phyloP scores from a whole-genome alignment of 768 basidiomycete genomes.

The Calocybe cyanea region DNA sequence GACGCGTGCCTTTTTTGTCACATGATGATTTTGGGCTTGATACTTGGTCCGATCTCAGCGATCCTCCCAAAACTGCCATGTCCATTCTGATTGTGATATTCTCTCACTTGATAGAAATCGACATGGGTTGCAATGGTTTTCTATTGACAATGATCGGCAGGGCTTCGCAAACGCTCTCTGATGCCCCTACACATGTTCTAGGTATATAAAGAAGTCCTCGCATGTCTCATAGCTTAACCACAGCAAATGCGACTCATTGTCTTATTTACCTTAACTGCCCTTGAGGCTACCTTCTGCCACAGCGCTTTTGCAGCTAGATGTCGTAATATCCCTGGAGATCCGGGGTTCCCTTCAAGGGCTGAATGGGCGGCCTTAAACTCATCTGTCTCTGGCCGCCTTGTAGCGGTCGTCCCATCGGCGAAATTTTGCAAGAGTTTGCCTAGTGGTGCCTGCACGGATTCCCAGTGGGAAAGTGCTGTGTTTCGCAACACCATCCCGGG shows the following conservation, averaged over 20 bases:
- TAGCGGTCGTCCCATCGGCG: conserved; percentile 18
- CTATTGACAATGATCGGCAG: too few relatives aligned
- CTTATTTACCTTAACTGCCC: not conserved
- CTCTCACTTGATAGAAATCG: too few relatives aligned
- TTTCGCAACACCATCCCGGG: conserved; percentile 19
- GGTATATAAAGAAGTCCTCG: too few relatives aligned
- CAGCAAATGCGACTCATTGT: not conserved
- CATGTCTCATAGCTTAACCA: not conserved
- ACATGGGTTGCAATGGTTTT: too few relatives aligned
- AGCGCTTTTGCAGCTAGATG: conserved; percentile 6
- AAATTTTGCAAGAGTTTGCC: conserved; percentile 16
- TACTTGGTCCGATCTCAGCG: too few relatives aligned
- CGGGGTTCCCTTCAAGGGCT: conserved; percentile 15
- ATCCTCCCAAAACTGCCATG: too few relatives aligned
- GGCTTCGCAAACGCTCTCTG: too few relatives aligned
- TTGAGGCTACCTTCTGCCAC: not conserved
- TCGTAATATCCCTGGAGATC: conserved; percentile 19
- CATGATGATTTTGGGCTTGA: too few relatives aligned
- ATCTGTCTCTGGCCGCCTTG: conserved; percentile 19
- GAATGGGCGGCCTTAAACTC: conserved; percentile 20
- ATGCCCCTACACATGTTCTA: too few relatives aligned
- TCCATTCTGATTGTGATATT: too few relatives aligned
- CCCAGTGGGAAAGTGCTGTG: conserved; percentile 14
- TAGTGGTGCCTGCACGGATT: conserved; percentile 6
- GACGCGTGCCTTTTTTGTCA: too few relatives aligned